Evolutionary conservation across 306 rosid genomes (phyloP).

Genomic region (Psophocarpus tetragonolobus): DNA sequence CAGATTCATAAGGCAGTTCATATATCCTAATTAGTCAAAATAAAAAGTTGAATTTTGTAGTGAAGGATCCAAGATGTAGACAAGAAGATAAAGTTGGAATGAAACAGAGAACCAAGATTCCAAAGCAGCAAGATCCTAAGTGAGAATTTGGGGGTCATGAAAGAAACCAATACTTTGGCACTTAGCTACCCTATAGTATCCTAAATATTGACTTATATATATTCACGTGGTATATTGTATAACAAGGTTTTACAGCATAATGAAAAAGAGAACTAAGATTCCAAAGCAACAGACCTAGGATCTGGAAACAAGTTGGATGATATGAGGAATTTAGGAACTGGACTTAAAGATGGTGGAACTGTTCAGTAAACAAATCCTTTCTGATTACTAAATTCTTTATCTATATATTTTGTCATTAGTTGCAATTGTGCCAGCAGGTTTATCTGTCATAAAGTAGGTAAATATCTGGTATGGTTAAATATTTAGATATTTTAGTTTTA

Average conservation of each 20-base stretch:
- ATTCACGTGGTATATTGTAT: slow-evolving; percentile 33
- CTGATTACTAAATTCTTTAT: slow-evolving; percentile 6
- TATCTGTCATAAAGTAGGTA: slow-evolving; percentile 16
- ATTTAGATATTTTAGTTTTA: slow-evolving; percentile 24
- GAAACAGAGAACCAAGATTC: too few species aligned
- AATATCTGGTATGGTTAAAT: slow-evolving; percentile 32
- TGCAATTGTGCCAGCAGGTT: slow-evolving; percentile 13
- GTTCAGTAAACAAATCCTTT: slow-evolving; percentile 30
- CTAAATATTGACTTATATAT: background rate
- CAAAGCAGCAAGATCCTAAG: too few species aligned
- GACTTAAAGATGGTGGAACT: slow-evolving; percentile 39
- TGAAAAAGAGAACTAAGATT: slow-evolving; percentile 44
- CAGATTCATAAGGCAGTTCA: slow-evolving; percentile 46
- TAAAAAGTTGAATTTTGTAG: slow-evolving; percentile 38
- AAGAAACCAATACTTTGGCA: background rate
- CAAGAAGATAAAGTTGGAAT: slow-evolving; percentile 42
- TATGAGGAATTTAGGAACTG: slow-evolving; percentile 31
- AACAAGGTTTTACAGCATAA: slow-evolving; percentile 67
- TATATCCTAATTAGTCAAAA: slow-evolving; percentile 39
- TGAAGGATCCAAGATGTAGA: slow-evolving; percentile 30
- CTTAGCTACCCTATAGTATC: slow-evolving; percentile 5
- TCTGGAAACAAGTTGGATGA: slow-evolving; percentile 46
- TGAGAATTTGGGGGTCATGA: background rate
- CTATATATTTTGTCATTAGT: background rate
- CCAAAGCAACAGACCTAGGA: slow-evolving; percentile 39